phyloP scores from a whole-genome alignment of 2,329 filamentous ascomycete species.

The Colletotrichum abscissum region DNA sequence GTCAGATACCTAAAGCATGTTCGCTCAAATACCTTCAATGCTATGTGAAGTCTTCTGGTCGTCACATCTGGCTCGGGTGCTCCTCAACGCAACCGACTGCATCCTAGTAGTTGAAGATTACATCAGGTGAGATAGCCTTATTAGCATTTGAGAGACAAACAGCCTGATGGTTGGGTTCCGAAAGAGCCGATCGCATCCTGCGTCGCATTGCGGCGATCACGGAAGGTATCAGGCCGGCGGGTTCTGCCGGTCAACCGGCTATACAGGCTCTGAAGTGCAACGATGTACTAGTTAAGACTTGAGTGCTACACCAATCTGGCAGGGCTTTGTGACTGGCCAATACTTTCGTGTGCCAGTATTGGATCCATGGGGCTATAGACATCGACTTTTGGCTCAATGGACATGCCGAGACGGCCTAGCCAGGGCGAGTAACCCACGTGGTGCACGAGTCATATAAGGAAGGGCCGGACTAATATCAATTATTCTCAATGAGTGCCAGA shows the following conservation, averaged over 20 bases:
- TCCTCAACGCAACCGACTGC: too few species aligned
- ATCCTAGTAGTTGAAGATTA: not conserved
- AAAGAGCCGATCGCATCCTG: not conserved
- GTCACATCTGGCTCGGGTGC: too few species aligned
- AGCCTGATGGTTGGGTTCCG: not conserved
- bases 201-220: not conserved
- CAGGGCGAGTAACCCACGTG: not conserved
- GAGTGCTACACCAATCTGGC: not conserved
- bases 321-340: not conserved
- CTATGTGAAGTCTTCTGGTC: not conserved
- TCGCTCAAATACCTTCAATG: not conserved
- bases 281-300: not conserved
- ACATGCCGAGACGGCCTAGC: slow-evolving; percentile 5
- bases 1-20: not conserved
- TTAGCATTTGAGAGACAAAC: not conserved
- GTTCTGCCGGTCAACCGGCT: slow-evolving; percentile 24
- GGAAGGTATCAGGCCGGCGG: slow-evolving; percentile 12
- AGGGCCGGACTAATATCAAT: slow-evolving; percentile 2
- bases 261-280: slow-evolving; percentile 14
- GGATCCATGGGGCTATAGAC: not conserved
- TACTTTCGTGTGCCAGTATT: too few species aligned
- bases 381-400: not conserved
- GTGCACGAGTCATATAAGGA: not conserved
- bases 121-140: not conserved
- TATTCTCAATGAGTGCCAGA: too few species aligned